A percentile compares a stretch with the other conserved stretches of the same genome.
Evolutionary conservation across 257 asterid species (phyloP).

Genomic region (Salvia splendens): DNA sequence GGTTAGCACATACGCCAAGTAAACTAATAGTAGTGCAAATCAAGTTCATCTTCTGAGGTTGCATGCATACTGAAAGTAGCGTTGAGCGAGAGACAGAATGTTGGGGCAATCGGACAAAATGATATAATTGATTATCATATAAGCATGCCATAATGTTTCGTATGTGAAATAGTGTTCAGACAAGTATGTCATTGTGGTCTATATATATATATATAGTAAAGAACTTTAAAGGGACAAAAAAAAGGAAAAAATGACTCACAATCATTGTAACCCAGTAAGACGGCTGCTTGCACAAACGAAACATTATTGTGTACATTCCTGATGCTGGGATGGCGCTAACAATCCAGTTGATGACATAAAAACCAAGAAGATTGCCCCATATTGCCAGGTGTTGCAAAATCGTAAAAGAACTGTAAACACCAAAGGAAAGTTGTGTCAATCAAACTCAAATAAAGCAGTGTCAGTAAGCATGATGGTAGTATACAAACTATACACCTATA

Average conservation of each 20-base stretch:
- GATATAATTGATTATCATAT: constrained; percentile 6
- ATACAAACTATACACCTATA: constrained; percentile 1
- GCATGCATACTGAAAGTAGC: too few relatives aligned
- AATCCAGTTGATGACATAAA: constrained; percentile 85
- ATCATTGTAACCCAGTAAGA: constrained; percentile 86
- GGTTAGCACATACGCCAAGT: constrained; percentile 27
- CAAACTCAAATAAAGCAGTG: constrained; percentile 14
- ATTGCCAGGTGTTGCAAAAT: constrained; percentile 84
- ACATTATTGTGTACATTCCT: constrained; percentile 90
- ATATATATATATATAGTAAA: too few relatives aligned
- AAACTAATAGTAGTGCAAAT: too few relatives aligned
- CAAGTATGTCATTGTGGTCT: background rate
- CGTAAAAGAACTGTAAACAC: constrained; percentile 77
- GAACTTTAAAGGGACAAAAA: constrained; percentile 21
- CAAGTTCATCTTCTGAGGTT: too few relatives aligned
- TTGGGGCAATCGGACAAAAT: background rate
- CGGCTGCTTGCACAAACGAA: constrained; percentile 86
- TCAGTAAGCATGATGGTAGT: constrained; percentile 14
- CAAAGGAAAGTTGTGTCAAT: constrained; percentile 23
- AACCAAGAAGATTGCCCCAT: constrained; percentile 94
- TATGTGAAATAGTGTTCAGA: background rate
- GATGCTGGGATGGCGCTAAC: constrained; percentile 87
- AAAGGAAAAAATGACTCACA: constrained; percentile 52
- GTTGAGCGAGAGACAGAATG: background rate
- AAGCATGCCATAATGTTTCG: background rate